phyloP scores from a whole-genome alignment of 345 rosid genomes.

The Rhodamnia rubescens region DNA sequence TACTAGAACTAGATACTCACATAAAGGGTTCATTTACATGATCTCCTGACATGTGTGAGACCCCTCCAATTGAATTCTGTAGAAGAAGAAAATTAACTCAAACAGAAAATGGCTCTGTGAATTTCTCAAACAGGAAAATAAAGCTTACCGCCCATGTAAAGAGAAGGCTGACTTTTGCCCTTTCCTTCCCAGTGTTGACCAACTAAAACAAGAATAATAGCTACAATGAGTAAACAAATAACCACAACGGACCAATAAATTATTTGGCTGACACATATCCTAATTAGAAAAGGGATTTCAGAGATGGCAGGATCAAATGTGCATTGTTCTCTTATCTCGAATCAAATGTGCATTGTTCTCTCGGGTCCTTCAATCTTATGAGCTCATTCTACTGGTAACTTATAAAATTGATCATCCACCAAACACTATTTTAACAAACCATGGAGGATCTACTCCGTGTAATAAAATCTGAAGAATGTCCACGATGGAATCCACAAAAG shows the following conservation, averaged over 20 bases:
- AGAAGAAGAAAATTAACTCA: background rate
- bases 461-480: background rate
- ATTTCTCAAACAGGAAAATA: background rate
- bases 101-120: background rate
- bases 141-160: constrained; percentile 94
- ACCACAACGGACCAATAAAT: background rate
- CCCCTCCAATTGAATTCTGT: constrained; percentile 93
- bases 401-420: background rate
- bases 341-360: background rate
- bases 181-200: constrained; percentile 95
- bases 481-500: background rate
- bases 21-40: constrained; percentile 91
- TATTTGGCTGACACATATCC: background rate
- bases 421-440: background rate
- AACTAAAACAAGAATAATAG: constrained; percentile 27
- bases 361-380: background rate
- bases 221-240: background rate
- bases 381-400: background rate
- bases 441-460: background rate
- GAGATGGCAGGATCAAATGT: background rate
- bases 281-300: background rate
- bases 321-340: background rate
- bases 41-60: constrained; percentile 81
- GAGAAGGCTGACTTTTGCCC: constrained; percentile 92
- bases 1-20: constrained; percentile 30